Base-by-base conservation (phyloP, 2,329 filamentous ascomycete genomes). In the Westerdykella aurantiaca region DNA sequence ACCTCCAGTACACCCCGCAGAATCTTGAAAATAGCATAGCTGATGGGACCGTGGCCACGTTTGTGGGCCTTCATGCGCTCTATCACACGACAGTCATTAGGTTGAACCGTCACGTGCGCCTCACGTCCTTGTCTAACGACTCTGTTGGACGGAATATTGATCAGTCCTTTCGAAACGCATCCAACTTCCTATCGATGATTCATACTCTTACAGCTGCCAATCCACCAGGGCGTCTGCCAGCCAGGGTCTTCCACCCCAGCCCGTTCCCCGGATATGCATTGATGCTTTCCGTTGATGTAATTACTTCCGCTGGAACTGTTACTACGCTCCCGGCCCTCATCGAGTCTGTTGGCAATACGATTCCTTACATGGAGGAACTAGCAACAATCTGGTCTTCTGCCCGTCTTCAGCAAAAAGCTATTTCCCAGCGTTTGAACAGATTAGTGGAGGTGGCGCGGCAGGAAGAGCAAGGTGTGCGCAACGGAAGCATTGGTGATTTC, bases 31-130 rank as follows among this genome's bases (percentile, higher is more conserved):
- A 71, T 23, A 78, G 76, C 34, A 72, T 79, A 6, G 66, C 72
- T 12, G 67, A 69, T 23, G 75, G 76, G 21, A 78, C 76, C 51
- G 70, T 76, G 1, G 80, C 80, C 5, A 73, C 75, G 0, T 83
- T 82, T 56, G 67, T 85, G 43, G 78, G 76, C 1, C 77, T 85
- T 63, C 83, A 87, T 60, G 69, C 83, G 22, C 68, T 86, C n/a
- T 83, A 83, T 59, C 77, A 84, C 58, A 75, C 79, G 38, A 74
- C 80, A 0, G 66, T 80, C 54, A 77, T 86, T 64, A 81, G 81
- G 51, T 70, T 86, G 23, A 82, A 84, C 53, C 77, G 85, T 33
- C 78, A 84, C 54, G 73, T 60, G 18, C 61, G 63, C 10, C 43
- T 60, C 23, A 45, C 45, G 29, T 49, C 56, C 9, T 51, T 68